Evolutionary conservation across 208 protist genomes (phyloP), one percentile per base, ranked within the genome.

Genomic region (Leishmania aethiopica): DNA sequence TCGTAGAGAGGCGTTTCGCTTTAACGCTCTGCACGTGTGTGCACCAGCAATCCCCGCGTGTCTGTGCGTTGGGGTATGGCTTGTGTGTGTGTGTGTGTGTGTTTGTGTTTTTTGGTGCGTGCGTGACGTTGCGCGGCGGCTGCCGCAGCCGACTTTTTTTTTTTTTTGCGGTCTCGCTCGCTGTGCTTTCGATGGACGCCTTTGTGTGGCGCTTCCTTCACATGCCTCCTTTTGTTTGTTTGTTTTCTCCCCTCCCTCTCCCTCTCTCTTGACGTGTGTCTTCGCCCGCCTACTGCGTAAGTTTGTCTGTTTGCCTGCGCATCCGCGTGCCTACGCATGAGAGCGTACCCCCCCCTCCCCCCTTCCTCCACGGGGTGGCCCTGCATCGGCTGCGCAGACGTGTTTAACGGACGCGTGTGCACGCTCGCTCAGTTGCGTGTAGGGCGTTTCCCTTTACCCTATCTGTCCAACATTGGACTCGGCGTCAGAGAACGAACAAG

Each of bases 1-100:
- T 90, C 88, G 49, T 96, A 74, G 83, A 53, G 2, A 67, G 32
- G 13, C 13, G 15, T 70, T 62, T 73, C n/a, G n/a, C 67, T 32
- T 32, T 32, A 79, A 59, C 19, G 0, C 15, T 62, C 28, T n/a
- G 51, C n/a, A 28, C 25, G 3, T 37, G 11, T 69, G 62, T 42
- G 62, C 32, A 22, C 62, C 40, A 69, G 62, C n/a, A 19, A 6
- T 32, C 32, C 15, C 32, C 17, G 32, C 62, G 32, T 69, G 62
- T 11, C 32, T 22, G 32, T 40, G 15, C 32, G 32, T 69, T 5
- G 32, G 32, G 13, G 62, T 40, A 32, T 40, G 62, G 32, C 0
- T 2, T 69, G 0, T 32, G 0, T 62, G 25, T 32, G 25, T 13
- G 25, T 32, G 25, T 11, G 25, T 15, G 13, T 22, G n/a, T 28